Base-by-base conservation (phyloP, 2,329 filamentous ascomycete species). In the Akanthomyces dipterigenus region DNA sequence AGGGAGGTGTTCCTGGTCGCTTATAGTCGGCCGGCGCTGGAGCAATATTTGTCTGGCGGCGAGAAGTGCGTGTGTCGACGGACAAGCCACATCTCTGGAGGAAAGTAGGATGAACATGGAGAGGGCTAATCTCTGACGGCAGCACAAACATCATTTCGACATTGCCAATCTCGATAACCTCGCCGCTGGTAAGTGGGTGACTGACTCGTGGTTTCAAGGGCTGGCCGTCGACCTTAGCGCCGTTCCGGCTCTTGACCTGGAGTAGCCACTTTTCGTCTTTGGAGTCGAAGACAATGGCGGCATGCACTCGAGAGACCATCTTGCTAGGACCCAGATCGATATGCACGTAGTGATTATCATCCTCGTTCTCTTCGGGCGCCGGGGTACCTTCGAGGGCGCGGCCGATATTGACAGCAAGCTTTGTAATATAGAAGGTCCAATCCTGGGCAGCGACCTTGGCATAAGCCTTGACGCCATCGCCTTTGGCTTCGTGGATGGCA, bases 91-190 rank as follows among this genome's bases (percentile, higher is more conserved):
- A 87, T 50, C 89, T 86, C 67, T 89, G 83, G 18, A 90, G 82
- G 70, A 89, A 92, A 68, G 77, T 83, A 24, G 82, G 82, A 69
- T 89, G 84, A 63, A 96, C 87, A 51, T 83, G 80, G 28, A 92
- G 80, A 26, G 85, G 83, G 61, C 78, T 80, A 50, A 85, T 80
- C 66, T 90, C 88, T 26, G 85, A 86, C 0, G 95, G 93, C n/a
- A 96, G 84, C 53, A 97, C 91, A 74, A 99, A 99, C 81, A 98
- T 93, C 95, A 99, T 99, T 77, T 99, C 93, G 1, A 95, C 90
- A 58, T 90, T 90, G 68, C 89, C 89, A 70, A 98, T 90, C 70
- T 96, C 92, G 62, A 99, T 88, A 48, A 98, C 91, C 71, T 93
- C 88, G 62, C 95, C 95, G 68, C 93, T 96, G 46, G 86, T 85